Evolutionary conservation across 1,139 yeast genomes (phyloP), one percentile per base, ranked within the genome.

Genomic region (Candida sanyaensis): DNA sequence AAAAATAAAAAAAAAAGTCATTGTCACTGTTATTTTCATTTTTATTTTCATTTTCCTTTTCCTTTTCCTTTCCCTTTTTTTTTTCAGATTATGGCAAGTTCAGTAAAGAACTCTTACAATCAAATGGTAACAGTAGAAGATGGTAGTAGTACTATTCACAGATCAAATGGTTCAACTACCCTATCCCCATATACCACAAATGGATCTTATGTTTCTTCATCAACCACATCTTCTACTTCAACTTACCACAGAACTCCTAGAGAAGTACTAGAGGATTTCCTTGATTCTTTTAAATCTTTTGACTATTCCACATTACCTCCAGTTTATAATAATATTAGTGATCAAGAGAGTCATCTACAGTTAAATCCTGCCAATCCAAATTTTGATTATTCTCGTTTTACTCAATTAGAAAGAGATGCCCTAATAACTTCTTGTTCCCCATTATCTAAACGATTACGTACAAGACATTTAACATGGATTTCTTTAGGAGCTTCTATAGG

Each of bases 401-500:
- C 67, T 1, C 67, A 65, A 31, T 53, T 67, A 34, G 71, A 66
- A 55, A 54, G 69, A 56, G 71, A 70, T 41, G 69, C 71, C 11
- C 57, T 67, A 26, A 63, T 65, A 13, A 66, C 71, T 11, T 62
- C 71, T 11, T 64, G 64, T 11, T 59, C 66, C 27, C 72, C 71
- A 5, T 58, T 67, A 37, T 58, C 65, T n/a, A 57, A 71, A 46
- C 60, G 68, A n/a, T 62, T 71, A 48, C 68, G 64, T 49, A 63
- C 68, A 30, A 63, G 76, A 61, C 77, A 73, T 52, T 62, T 73
- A 49, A 72, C 69, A 45, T 69, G 71, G 67, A 73, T 73, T 51
- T 72, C 76, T 27, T 58, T 73, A 43, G 73, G 77, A 32, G 75
- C 76, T 26, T 67, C 72, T 41, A 71, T 74, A 39, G 79, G 79